Evolutionary conservation across 139 green algal species (phyloP).

Genomic region (Coelastrella sp.): DNA sequence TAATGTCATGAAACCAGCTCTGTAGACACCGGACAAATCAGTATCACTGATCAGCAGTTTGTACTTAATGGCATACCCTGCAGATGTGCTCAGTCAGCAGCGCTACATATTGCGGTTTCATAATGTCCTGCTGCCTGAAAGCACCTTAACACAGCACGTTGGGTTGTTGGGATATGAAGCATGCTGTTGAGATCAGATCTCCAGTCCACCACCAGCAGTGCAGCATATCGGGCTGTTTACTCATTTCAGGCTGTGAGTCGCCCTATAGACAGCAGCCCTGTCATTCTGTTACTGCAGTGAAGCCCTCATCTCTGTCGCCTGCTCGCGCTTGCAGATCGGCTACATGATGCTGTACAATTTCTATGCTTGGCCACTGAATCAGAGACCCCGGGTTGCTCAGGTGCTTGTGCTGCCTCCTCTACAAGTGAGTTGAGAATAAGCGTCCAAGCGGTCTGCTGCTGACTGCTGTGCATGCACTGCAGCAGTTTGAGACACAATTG

Average conservation of each 20-base stretch:
- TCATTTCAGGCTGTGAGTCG: too few species aligned
- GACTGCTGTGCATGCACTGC: too few species aligned
- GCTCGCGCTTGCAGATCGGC: conserved; percentile 50
- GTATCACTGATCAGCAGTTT: too few species aligned
- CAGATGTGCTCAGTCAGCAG: too few species aligned
- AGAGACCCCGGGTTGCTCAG: conserved; percentile 78
- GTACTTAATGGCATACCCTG: too few species aligned
- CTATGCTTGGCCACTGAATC: conserved; percentile 69
- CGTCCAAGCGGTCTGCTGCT: neutral
- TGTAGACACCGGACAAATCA: too few species aligned
- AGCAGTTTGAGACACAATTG: too few species aligned
- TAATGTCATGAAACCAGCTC: too few species aligned
- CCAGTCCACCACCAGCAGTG: too few species aligned
- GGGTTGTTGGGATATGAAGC: too few species aligned
- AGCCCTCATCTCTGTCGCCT: neutral
- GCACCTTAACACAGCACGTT: neutral
- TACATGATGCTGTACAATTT: conserved; percentile 87
- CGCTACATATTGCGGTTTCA: neutral
- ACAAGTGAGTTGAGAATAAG: neutral
- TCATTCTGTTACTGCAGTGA: too few species aligned
- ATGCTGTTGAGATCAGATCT: too few species aligned
- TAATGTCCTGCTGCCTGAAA: neutral
- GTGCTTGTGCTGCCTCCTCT: conserved; percentile 5
- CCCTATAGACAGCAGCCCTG: neutral
- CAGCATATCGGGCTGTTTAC: neutral